Conservation (phyloP, 2,329 filamentous ascomycete genomes). For the Orbilia oligospora region DNA sequence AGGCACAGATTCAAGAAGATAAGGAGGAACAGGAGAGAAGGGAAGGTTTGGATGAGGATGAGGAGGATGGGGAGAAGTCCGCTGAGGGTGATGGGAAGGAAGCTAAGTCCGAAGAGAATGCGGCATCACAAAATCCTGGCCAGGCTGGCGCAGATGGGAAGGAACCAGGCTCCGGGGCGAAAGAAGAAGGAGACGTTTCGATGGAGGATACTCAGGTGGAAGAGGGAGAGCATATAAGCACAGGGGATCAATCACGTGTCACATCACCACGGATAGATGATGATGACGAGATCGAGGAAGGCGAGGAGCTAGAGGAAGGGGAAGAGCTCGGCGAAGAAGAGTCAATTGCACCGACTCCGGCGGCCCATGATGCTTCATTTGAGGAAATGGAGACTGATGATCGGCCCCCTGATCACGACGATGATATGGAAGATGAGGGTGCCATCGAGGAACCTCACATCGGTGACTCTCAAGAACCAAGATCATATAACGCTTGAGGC, state of each 20-base stretch:
- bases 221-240: slow-evolving; percentile 47
- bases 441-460: slow-evolving; percentile 40
- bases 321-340: slow-evolving; percentile 12
- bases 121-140: background rate
- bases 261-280: slow-evolving; percentile 50
- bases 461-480: background rate
- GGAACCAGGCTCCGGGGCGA: background rate
- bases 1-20: slow-evolving; percentile 64
- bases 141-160: slow-evolving; percentile 20
- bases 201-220: slow-evolving; percentile 55
- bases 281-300: slow-evolving; percentile 54
- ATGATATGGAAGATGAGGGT: slow-evolving; percentile 61
- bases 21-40: slow-evolving; percentile 64
- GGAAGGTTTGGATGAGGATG: slow-evolving; percentile 58
- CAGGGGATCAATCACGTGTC: slow-evolving; percentile 33
- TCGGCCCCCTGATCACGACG: slow-evolving; percentile 50
- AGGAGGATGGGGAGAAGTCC: slow-evolving; percentile 51
- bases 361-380: slow-evolving; percentile 38
- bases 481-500: background rate
- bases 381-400: slow-evolving; percentile 59
- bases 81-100: slow-evolving; percentile 33
- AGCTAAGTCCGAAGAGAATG: slow-evolving; percentile 19
- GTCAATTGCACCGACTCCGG: slow-evolving; percentile 47
- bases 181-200: slow-evolving; percentile 27
- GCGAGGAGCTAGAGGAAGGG: slow-evolving; percentile 49